Base-by-base conservation (phyloP, 2,329 filamentous ascomycete species). In the Fusarium sp. region DNA sequence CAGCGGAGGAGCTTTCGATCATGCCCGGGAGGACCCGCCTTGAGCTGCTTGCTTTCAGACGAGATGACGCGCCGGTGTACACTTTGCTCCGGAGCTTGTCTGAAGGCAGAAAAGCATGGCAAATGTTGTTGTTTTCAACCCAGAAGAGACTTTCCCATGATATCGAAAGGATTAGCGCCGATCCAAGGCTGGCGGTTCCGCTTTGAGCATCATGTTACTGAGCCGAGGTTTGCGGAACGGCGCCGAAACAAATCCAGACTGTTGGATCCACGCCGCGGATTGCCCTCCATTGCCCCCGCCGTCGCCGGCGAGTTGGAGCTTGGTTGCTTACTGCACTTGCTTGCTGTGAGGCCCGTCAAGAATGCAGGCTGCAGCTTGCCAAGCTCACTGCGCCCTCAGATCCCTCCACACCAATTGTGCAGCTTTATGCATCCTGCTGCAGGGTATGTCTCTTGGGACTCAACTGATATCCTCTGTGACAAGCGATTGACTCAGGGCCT, bases 241-340 rank as follows among this genome's bases (percentile, higher is more conserved):
- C 31, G 40, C 16, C 41, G 44, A 51, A 52, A 51, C 46, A 50
- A 28, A 31, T 39, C 40, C 28, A 39, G 15, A 51, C 51, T 46
- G 46, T 48, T 52, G 55, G 54, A 65, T 62, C 41, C 46, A 44
- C 51, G 34, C n/a, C 51, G 54, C 65, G 64, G 27, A 27, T 51
- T 30, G 36, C 12, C 12, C 15, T 43, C 65, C 44, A 44, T 68
- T 52, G 64, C 54, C 69, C 51, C 65, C 65, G 60, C 27, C 28
- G n/a, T 52, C 52, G 37, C 34, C 36, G 40, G 44, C 15, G 60
- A 44, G 58, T 40, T 30, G 31, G 46, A 68, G 54, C 54, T 56
- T 53, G 43, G 18, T 28, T 27, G 39, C 30, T 55, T 54, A 8
- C 41, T 23, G 31, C n/a, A 11, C n/a, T 28, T 30, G 18, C 18